phyloP scores from a whole-genome alignment of 1,284 basidiomycete genomes.

The Malassezia pachydermatis region DNA sequence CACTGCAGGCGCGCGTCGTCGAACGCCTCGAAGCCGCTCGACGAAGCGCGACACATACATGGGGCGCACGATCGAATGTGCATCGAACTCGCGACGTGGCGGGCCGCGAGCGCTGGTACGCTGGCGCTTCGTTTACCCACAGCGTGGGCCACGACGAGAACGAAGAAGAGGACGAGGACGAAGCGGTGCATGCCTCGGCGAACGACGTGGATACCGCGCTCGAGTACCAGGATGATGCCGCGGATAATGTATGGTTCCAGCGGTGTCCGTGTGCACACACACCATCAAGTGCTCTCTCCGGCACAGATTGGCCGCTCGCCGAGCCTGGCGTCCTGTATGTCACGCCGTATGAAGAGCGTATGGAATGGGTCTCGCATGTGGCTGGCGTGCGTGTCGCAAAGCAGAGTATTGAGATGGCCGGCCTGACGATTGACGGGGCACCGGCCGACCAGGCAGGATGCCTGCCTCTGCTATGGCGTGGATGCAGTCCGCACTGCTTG shows the following conservation, averaged over 20 bases:
- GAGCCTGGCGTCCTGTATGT: slow-evolving; percentile 26
- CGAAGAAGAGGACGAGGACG: no score
- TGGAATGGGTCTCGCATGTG: slow-evolving; percentile 45
- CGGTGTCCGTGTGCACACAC: slow-evolving; percentile 7
- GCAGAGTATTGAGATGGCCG: slow-evolving; percentile 13
- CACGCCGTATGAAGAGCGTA: slow-evolving; percentile 23
- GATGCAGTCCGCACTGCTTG: slow-evolving; percentile 14
- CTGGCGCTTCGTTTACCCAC: not conserved
- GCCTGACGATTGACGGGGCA: not conserved
- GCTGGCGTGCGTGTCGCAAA: slow-evolving; percentile 35
- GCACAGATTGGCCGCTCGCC: slow-evolving; percentile 8
- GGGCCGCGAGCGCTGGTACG: slow-evolving; percentile 5
- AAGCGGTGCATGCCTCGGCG: not conserved
- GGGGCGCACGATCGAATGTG: slow-evolving; percentile 28
- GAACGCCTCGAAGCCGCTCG: slow-evolving; percentile 34
- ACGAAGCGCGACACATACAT: slow-evolving; percentile 30
- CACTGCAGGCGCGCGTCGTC: slow-evolving; percentile 24
- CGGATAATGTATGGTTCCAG: slow-evolving; percentile 15
- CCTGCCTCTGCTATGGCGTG: slow-evolving; percentile 20
- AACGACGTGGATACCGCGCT: slow-evolving; percentile 9
- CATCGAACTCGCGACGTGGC: slow-evolving; percentile 7
- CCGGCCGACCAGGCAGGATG: slow-evolving; percentile 5
- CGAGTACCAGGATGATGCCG: slow-evolving; percentile 12
- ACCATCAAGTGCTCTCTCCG: not conserved
- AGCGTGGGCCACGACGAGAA: no score